These are phyloP conservation scores for Boletus hoseneyae DNA, from an alignment of 1,284 basidiomycete species.

Conservation along the genomic window DNA sequence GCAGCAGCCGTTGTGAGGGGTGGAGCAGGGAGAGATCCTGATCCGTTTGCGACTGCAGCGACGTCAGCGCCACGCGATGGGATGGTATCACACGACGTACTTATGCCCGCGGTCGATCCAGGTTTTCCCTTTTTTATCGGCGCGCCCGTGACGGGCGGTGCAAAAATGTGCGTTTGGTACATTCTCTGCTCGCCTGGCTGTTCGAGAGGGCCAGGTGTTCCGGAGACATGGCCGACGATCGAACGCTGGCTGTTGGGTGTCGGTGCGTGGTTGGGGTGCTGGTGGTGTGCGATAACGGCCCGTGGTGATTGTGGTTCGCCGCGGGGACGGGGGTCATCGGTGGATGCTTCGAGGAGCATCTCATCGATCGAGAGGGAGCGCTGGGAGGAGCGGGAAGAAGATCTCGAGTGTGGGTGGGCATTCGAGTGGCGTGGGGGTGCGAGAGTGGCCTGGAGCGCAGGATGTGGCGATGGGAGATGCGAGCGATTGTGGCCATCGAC, in stretches of 20 bases:
- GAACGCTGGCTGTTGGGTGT: constrained; percentile 21
- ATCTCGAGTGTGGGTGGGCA: constrained; percentile 26
- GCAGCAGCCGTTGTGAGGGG: constrained; percentile 12
- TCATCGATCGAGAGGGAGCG: constrained; percentile 51
- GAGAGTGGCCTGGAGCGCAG: constrained; percentile 14
- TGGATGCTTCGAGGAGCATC: constrained; percentile 57
- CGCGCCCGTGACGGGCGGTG: constrained; percentile 64
- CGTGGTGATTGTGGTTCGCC: constrained; percentile 32
- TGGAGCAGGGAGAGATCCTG: constrained; percentile 20
- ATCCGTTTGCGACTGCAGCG: constrained; percentile 25
- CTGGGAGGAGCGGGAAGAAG: constrained; percentile 32
- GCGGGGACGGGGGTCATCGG: constrained; percentile 32
- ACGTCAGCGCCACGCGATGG: constrained; percentile 16
- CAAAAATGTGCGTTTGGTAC: constrained; percentile 66
- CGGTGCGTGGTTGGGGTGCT: constrained; percentile 26
- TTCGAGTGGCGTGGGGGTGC: constrained; percentile 17
- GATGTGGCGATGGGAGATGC: constrained; percentile 22
- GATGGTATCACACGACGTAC: constrained; percentile 17
- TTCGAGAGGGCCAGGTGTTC: constrained; percentile 32
- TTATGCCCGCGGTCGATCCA: constrained; percentile 22
- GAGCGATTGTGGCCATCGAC: constrained; percentile 23
- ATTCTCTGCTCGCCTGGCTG: constrained; percentile 42
- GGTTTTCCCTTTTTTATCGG: constrained; percentile 59
- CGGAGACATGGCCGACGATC: constrained; percentile 14
- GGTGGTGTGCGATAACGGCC: constrained; percentile 32